Evolutionary conservation across 2,329 filamentous ascomycete genomes (phyloP), one percentile per base, ranked within the genome.

Genomic region (Thielaviopsis populi): DNA sequence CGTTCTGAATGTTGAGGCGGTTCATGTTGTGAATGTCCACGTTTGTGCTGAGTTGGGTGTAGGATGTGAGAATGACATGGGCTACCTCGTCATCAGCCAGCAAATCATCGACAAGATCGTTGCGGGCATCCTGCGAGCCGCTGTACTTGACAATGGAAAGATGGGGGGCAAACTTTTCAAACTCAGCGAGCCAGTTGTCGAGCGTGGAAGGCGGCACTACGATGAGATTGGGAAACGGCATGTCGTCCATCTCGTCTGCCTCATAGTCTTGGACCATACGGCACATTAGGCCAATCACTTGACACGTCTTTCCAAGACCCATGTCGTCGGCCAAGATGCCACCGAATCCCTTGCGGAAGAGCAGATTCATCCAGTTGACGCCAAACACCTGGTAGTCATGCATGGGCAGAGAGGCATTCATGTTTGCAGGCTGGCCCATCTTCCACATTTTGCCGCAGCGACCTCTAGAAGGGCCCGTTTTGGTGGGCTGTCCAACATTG

Each of bases 261-360:
- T 77, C 71, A 66, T 78, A 83, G 37, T 82, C 82, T 70, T 91
- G 84, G 17, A 88, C 84, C 30, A 99, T 78, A 69, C 96, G 86
- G 17, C 90, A 88, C 56, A 99, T 80, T 70, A 99, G 90, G 0
- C 90, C 85, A 69, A 99, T 96, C 67, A 97, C 90, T 71, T 99
- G 92, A 69, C 91, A 96, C 0, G 94, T 99, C 78, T 99, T 99
- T 56, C 94, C 94, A 48, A 92, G 78, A 61, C 89, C 94, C 94
- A 99, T 99, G 72, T 99, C 94, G 72, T 99, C 94, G 1, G 94
- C 94, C 19, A 99, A 78, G 64, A 99, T 97, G 67, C 91, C 92
- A 56, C 89, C 92, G 61, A 95, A 81, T 33, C 85, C 80, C 65
- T 88, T 85, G 62, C 85, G 80, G 75, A 90, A 95, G 15, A 99